phyloP scores from a whole-genome alignment of 768 basidiomycete species.

The Termitomyces sp. region DNA sequence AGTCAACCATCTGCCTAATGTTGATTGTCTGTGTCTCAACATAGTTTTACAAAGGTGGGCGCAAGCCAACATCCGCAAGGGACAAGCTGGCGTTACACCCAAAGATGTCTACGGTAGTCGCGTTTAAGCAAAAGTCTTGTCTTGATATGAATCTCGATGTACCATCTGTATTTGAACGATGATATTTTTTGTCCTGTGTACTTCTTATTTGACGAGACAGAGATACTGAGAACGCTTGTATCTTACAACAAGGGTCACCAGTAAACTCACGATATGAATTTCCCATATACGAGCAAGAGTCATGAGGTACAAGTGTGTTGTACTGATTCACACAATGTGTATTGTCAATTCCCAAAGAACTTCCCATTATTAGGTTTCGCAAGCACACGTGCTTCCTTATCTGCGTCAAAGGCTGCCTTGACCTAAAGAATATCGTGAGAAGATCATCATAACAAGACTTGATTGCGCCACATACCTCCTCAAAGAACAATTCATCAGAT shows the following conservation, averaged over 20 bases:
- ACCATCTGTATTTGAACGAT: neutral
- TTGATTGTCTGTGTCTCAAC: neutral
- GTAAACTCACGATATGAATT: neutral
- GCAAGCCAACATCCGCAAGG: constrained; percentile 79
- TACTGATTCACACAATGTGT: neutral
- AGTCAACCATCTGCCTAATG: constrained; percentile 19
- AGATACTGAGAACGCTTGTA: neutral
- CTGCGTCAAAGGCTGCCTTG: constrained; percentile 16
- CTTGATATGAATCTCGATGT: neutral
- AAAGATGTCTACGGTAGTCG: constrained; percentile 77
- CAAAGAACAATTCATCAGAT: constrained; percentile 50
- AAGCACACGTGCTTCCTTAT: neutral
- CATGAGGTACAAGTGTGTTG: neutral
- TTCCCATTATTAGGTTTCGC: neutral
- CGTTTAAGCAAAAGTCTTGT: constrained; percentile 21
- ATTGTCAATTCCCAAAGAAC: neutral
- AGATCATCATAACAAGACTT: neutral
- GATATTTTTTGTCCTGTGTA: neutral
- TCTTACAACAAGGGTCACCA: neutral
- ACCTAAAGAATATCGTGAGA: constrained; percentile 11
- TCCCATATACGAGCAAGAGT: neutral
- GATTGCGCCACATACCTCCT: constrained; percentile 33
- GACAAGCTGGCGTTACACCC: constrained; percentile 70
- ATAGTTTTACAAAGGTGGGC: constrained; percentile 59
- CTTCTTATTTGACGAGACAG: neutral